Conservation (phyloP, 2,329 filamentous ascomycete species). For the Cryoendolithus antarcticus region DNA sequence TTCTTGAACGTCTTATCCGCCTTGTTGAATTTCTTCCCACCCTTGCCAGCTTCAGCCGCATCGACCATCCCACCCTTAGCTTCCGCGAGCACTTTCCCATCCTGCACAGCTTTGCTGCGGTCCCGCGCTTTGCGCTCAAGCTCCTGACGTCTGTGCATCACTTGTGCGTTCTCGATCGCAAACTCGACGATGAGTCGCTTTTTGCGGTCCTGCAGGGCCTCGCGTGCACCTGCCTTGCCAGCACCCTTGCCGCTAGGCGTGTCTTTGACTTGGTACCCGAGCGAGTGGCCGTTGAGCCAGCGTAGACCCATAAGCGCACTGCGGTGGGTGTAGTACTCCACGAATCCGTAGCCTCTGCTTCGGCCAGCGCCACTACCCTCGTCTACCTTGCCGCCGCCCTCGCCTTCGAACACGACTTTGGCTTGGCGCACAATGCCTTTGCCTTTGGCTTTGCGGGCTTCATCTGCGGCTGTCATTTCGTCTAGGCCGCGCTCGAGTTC, state of each 20-base stretch:
- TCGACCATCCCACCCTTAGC: not conserved
- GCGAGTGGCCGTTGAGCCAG: conserved; percentile 73
- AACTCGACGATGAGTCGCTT: conserved; percentile 92
- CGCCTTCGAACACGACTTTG: conserved; percentile 87
- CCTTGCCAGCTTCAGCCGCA: conserved; percentile 6
- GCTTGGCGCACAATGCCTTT: conserved; percentile 84
- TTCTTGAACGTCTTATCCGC: conserved; percentile 5
- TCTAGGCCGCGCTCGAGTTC: conserved; percentile 70
- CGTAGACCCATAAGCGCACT: conserved; percentile 89
- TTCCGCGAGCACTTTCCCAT: conserved; percentile 5
- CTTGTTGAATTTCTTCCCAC: conserved; percentile 8
- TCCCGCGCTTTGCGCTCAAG: conserved; percentile 45
- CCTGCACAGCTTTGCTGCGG: conserved; percentile 23
- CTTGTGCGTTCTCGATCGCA: conserved; percentile 93
- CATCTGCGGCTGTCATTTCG: conserved; percentile 70
- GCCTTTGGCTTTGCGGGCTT: conserved; percentile 63
- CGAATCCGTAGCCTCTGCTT: conserved; percentile 90
- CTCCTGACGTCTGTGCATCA: conserved; percentile 66
- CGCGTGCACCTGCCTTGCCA: conserved; percentile 16
- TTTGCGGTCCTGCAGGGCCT: conserved; percentile 57
- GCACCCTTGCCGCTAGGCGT: conserved; percentile 18
- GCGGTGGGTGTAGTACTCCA: conserved; percentile 89
- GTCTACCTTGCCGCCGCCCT: conserved; percentile 69
- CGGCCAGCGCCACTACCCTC: conserved; percentile 67
- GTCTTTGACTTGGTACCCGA: conserved; percentile 38